phyloP scores from a whole-genome alignment of 139 green algal species.

The Pseudopediastrum boryanum region DNA sequence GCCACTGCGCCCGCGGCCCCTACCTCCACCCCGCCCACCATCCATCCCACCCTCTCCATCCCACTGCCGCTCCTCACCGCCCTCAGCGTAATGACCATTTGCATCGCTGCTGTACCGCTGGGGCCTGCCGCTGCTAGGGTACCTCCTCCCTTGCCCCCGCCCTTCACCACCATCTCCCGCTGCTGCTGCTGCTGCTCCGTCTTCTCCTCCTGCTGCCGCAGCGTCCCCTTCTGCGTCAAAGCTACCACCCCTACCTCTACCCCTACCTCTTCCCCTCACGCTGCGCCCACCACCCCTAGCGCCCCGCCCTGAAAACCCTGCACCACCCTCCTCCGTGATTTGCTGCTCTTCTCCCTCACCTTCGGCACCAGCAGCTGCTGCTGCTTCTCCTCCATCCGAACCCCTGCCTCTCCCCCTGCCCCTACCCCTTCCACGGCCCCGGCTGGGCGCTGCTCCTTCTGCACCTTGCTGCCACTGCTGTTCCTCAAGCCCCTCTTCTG shows the following conservation, averaged over 20 bases:
- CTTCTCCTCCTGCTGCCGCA: not conserved
- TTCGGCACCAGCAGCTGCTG: constrained; percentile 6
- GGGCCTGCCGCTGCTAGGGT: not conserved
- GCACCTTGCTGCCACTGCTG: not conserved
- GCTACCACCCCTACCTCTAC: too few species aligned
- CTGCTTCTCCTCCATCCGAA: not conserved
- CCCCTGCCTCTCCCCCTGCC: not conserved
- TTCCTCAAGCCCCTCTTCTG: not conserved
- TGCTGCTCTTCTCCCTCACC: not conserved
- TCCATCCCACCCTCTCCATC: too few species aligned
- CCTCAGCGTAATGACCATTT: too few species aligned
- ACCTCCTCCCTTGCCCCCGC: not conserved
- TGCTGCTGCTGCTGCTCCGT: constrained; percentile 2
- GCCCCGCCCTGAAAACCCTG: too few species aligned
- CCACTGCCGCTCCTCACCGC: too few species aligned
- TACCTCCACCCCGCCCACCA: not conserved
- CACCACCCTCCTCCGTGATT: too few species aligned
- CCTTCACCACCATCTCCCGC: not conserved
- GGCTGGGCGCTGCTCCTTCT: not conserved
- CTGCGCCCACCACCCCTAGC: too few species aligned
- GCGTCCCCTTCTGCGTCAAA: not conserved
- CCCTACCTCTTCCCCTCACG: too few species aligned
- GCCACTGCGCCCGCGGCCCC: not conserved
- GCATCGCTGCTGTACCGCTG: too few species aligned
- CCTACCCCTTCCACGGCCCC: not conserved